Conservation (phyloP, 1,284 basidiomycete genomes). For the Schizophyllum amplum region DNA sequence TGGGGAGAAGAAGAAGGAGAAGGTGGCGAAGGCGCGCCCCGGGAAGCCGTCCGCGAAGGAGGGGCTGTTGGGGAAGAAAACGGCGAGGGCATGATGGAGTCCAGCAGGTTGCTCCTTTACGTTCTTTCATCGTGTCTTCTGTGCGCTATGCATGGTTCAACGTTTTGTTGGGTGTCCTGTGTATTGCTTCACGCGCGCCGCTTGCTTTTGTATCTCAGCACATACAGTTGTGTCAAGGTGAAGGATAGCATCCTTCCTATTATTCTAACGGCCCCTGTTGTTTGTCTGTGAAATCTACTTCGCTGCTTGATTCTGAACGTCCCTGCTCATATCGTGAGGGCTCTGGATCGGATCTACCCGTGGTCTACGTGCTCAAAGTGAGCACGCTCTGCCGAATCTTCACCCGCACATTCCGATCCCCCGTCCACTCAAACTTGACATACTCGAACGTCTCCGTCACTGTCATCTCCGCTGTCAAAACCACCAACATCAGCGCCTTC, state of each 20-base stretch:
- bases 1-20: conserved; percentile 56
- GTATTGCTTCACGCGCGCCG: no score
- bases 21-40: conserved; percentile 31
- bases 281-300: no score
- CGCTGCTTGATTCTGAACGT: background rate
- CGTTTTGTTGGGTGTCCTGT: no score
- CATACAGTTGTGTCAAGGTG: no score
- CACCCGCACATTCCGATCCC: conserved; percentile 73
- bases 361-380: conserved; percentile 67
- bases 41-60: conserved; percentile 45
- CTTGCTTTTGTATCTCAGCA: no score
- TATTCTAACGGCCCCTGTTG: no score
- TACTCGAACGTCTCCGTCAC: conserved; percentile 64
- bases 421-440: conserved; percentile 78
- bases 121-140: no score
- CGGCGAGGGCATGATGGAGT: conserved; percentile 12
- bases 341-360: no score
- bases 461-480: conserved; percentile 53
- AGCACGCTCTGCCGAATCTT: conserved; percentile 74
- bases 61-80: conserved; percentile 41
- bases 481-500: background rate
- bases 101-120: no score
- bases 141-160: no score
- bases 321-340: no score
- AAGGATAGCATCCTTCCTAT: no score